Conservation (phyloP, 129 eudicot species). For the Oenanthe sinensis region DNA sequence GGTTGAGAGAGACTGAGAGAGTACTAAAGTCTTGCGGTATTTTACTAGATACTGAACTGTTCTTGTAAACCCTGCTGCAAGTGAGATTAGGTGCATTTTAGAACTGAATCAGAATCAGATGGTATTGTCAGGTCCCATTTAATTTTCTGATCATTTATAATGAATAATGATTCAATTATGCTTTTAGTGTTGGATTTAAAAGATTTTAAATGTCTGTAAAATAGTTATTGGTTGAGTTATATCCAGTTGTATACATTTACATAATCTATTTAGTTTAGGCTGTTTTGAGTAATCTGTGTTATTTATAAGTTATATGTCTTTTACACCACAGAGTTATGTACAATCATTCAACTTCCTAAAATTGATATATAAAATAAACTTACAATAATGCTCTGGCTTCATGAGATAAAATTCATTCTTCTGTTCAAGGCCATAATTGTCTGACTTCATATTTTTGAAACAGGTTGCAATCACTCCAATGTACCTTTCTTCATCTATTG, state of each 20-base stretch:
- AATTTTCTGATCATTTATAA: not conserved
- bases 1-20: not conserved
- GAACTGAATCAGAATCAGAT: not conserved
- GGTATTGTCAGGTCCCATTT: not conserved
- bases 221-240: not conserved
- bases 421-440: not conserved
- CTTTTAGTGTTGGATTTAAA: not conserved
- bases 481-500: conserved; percentile 32
- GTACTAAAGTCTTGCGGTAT: not conserved
- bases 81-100: not conserved
- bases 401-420: not conserved
- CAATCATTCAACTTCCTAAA: not conserved
- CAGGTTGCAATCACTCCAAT: conserved; percentile 77
- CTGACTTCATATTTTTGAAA: conserved; percentile 8
- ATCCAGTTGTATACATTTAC: not conserved
- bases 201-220: not conserved
- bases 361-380: not conserved
- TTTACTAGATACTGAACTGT: not conserved
- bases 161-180: not conserved
- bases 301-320: no score
- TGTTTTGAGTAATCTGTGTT: not conserved
- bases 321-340: not conserved
- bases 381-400: not conserved
- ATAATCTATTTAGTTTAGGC: not conserved
- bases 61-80: not conserved